These are phyloP conservation scores for Aspergillus saccharolyticus DNA, from an alignment of 495 filamentous ascomycete genomes.

Conservation along the genomic window DNA sequence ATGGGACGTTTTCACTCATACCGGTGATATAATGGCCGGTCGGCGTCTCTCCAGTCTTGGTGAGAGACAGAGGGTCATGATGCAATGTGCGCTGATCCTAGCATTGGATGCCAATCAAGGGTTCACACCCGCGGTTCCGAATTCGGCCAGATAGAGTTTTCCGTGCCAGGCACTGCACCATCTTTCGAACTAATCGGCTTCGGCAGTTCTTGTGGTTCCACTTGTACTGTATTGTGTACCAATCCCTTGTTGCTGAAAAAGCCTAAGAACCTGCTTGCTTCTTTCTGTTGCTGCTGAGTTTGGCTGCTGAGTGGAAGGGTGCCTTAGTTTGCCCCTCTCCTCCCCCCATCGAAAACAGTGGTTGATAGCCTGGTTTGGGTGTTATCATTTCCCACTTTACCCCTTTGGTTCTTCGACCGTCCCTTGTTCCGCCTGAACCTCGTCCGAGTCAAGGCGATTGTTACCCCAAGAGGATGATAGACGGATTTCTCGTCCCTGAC, in stretches of 20 bases:
- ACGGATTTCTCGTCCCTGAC: not conserved
- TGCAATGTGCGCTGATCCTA: slow-evolving; percentile 8
- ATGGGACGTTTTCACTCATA: not conserved
- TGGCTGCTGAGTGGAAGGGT: not conserved
- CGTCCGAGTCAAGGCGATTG: slow-evolving; percentile 3
- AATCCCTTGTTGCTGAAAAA: slow-evolving; percentile 2
- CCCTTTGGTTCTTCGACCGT: not conserved
- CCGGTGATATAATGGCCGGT: not conserved
- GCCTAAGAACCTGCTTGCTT: not conserved
- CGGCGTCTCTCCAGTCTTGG: not conserved
- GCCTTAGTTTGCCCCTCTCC: not conserved
- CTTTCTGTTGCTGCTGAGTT: not conserved
- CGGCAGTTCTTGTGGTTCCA: not conserved
- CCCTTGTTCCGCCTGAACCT: not conserved
- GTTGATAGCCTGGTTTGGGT: not conserved
- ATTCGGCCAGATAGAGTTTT: slow-evolving; percentile 28
- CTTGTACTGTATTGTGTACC: too few species aligned
- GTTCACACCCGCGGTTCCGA: slow-evolving; percentile 13
- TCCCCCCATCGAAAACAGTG: not conserved
- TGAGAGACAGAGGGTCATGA: slow-evolving; percentile 1
- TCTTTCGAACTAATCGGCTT: not conserved
- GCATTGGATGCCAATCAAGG: slow-evolving; percentile 3
- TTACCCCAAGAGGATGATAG: not conserved
- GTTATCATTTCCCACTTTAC: not conserved
- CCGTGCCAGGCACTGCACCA: slow-evolving; percentile 13